Evolutionary conservation across 768 basidiomycete genomes (phyloP), one percentile per base, ranked within the genome.

Genomic region (Serpula lacrymans): DNA sequence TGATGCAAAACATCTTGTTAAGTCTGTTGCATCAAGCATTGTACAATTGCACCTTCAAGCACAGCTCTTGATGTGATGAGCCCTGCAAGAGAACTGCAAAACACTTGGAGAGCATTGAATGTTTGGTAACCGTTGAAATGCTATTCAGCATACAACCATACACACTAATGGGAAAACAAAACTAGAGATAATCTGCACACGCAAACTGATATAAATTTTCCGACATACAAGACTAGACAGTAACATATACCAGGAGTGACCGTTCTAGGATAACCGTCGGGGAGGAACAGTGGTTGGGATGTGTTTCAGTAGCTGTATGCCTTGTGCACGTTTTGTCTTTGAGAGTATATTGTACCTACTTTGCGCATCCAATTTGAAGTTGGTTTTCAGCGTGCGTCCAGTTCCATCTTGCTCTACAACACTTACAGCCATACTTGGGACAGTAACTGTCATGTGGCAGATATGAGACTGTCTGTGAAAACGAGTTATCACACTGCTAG

Each of bases 61-160:
- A 80, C 72, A 12, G 83, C 82, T 47, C 83, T 67, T 6, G 82
- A 83, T 1, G 84, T 78, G 14, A 85, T 51, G 20, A 85, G 61
- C 0, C 78, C 69, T 0, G 82, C 75, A 2, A 85, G 59, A 0
- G 83, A 81, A 51, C 77, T 84, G 52, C 80, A 84, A 47, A 83
- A 84, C 3, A 82, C 79, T 57, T 85, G 84, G 4, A 82, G 41
- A 0, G 78, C 78, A 47, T 85, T 84, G 48, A 76, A 70, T 11
- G 79, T 62, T 53, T 85, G 82, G 49, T 82, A 85, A 44, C 82
- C n/a, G n/a, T n/a, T 84, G 50, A 32, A 37, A 47, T 14, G 22
- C n/a, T n/a, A n/a, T n/a, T 10, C 11, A 31, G 13, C n/a, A n/a
- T 16, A 9, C 5, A 39, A 7, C 28, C 8, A n/a, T 10, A 44